A percentile compares a stretch with the other conserved stretches of the same genome.
Evolutionary conservation across 1,284 basidiomycete species (phyloP).

Genomic region (Takashimella koratensis): DNA sequence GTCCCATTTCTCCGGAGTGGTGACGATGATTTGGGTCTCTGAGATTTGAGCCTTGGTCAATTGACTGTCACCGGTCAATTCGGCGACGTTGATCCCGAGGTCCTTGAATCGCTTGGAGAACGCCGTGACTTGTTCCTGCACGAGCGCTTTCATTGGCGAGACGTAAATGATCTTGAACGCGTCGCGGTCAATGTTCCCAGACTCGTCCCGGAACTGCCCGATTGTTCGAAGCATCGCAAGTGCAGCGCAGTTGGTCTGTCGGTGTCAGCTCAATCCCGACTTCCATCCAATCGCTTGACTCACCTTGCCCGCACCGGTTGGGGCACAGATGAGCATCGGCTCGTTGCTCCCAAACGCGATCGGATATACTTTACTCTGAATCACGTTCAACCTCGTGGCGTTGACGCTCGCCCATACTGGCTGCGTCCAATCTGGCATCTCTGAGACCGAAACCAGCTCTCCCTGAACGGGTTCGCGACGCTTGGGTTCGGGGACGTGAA

Average conservation of each 20-base stretch:
- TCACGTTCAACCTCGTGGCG: conserved; percentile 64
- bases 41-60: conserved; percentile 97
- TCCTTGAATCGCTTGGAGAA: conserved; percentile 76
- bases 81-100: conserved; percentile 85
- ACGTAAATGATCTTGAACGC: conserved; percentile 98
- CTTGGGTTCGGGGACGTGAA: conserved; percentile 93
- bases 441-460: conserved; percentile 71
- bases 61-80: conserved; percentile 95
- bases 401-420: conserved; percentile 67
- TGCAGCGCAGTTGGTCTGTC: conserved; percentile 97
- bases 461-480: conserved; percentile 61
- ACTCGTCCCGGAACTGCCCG: conserved; percentile 74
- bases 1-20: conserved; percentile 99
- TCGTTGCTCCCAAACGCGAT: conserved; percentile 93
- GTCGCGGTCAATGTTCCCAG: conserved; percentile 79
- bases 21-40: conserved; percentile 98
- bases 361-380: conserved; percentile 92
- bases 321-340: conserved; percentile 92
- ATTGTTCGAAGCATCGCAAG: conserved; percentile 87
- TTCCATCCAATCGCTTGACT: conserved; percentile 32
- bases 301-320: conserved; percentile 97
- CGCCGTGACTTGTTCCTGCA: conserved; percentile 95
- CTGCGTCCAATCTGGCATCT: conserved; percentile 81
- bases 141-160: conserved; percentile 97
- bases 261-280: conserved; percentile 12